phyloP scores from a whole-genome alignment of 345 rosid species.

The Salix purpurea region DNA sequence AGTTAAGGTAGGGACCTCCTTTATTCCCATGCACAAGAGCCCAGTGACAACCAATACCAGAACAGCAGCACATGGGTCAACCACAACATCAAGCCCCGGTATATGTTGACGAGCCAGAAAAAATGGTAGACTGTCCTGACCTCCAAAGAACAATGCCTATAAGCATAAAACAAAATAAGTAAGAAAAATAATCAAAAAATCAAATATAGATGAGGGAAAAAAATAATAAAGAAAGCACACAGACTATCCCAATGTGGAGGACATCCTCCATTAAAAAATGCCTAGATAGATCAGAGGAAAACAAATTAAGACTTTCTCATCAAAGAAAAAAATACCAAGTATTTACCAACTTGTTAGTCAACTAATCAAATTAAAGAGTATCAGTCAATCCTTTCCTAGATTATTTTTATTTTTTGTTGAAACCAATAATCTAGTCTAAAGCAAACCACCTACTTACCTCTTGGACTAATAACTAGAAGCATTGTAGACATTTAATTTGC shows the following conservation, averaged over 20 bases:
- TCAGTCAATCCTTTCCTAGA: neutral
- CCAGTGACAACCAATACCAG: conserved; percentile 78
- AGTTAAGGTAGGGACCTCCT: conserved; percentile 57
- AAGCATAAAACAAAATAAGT: conserved; percentile 11
- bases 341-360: neutral
- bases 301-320: neutral
- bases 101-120: conserved; percentile 77
- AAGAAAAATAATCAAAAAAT: neutral
- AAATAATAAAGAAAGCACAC: neutral
- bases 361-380: neutral
- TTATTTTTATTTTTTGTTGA: neutral
- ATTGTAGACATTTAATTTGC: neutral
- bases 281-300: neutral
- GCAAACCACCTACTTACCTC: neutral
- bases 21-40: conserved; percentile 88
- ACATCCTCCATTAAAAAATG: neutral
- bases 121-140: conserved; percentile 63
- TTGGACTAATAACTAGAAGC: neutral
- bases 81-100: conserved; percentile 76
- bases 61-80: conserved; percentile 89
- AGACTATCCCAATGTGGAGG: neutral
- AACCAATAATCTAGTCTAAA: neutral
- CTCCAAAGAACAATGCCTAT: conserved; percentile 89
- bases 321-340: neutral
- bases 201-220: neutral